A percentile compares a stretch with the other conserved stretches of the same genome.
Evolutionary conservation across 2,329 filamentous ascomycete species (phyloP).

Genomic region (Aspergillus viridinutans): DNA sequence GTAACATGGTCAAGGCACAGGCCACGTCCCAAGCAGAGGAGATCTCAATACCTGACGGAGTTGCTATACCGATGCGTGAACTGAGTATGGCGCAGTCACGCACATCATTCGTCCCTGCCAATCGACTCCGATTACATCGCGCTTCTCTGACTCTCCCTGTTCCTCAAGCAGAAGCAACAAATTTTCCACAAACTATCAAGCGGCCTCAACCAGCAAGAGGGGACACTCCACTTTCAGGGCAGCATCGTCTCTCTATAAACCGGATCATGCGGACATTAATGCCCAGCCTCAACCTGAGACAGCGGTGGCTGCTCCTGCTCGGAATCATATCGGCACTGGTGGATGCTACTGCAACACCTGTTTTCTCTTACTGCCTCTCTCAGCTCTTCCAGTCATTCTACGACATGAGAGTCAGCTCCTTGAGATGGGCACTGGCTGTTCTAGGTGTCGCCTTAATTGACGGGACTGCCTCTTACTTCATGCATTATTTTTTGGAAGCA

Average conservation of each 20-base stretch:
- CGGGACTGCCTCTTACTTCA: constrained; percentile 59
- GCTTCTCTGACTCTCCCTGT: not conserved
- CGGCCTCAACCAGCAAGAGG: not conserved
- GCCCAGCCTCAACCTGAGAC: constrained; percentile 54
- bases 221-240: not conserved
- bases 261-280: constrained; percentile 67
- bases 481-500: constrained; percentile 68
- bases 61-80: constrained; percentile 1
- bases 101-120: not conserved
- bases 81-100: not conserved
- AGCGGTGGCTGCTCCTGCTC: constrained; percentile 54
- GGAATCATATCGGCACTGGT: constrained; percentile 60
- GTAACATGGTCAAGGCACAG: not conserved
- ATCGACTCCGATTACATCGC: not conserved
- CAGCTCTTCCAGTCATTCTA: constrained; percentile 70
- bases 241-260: constrained; percentile 33
- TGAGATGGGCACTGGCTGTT: constrained; percentile 67
- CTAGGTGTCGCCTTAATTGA: constrained; percentile 65
- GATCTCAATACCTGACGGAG: not conserved
- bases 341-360: constrained; percentile 64
- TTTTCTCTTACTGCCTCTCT: constrained; percentile 73
- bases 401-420: constrained; percentile 45
- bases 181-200: not conserved
- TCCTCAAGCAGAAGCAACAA: not conserved
- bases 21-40: not conserved